phyloP scores from a whole-genome alignment of 75 land plant genomes.

The Picea glauca region DNA sequence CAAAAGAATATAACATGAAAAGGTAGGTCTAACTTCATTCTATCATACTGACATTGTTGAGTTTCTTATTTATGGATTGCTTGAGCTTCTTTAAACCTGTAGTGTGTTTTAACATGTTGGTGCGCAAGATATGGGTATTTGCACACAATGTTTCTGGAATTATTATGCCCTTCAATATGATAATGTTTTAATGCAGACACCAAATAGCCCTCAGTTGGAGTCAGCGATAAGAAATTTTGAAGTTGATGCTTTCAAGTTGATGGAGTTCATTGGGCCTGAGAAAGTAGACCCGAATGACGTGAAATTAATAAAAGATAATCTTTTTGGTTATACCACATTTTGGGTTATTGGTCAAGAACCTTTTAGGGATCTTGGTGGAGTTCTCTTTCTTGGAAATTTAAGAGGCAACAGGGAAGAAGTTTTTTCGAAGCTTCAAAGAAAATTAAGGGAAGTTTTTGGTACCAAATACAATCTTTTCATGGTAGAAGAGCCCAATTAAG shows the following conservation, averaged over 20 bases:
- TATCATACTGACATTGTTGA: background rate
- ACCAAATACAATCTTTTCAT: constrained; percentile 86
- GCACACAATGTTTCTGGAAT: background rate
- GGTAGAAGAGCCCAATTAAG: constrained; percentile 98
- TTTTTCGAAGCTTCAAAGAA: constrained; percentile 75
- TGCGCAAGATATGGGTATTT: background rate
- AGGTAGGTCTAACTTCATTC: background rate
- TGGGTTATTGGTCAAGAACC: constrained; percentile 97
- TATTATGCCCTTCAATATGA: background rate
- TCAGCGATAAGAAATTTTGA: constrained; percentile 43
- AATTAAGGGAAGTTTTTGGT: constrained; percentile 63
- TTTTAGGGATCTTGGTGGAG: constrained; percentile 93
- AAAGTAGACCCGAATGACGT: constrained; percentile 92
- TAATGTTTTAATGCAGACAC: background rate
- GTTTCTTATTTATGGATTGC: background rate
- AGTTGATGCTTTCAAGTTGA: constrained; percentile 83
- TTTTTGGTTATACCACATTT: constrained; percentile 94
- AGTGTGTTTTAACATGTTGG: background rate
- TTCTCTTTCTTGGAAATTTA: constrained; percentile 90
- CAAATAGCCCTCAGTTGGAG: constrained; percentile 1
- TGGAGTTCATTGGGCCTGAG: constrained; percentile 98
- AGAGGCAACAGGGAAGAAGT: constrained; percentile 92
- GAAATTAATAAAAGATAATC: constrained; percentile 81
- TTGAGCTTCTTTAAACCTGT: background rate
- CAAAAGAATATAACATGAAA: background rate